Base-by-base conservation (phyloP, 2,329 filamentous ascomycete genomes). In the Dactylellina cionopaga region DNA sequence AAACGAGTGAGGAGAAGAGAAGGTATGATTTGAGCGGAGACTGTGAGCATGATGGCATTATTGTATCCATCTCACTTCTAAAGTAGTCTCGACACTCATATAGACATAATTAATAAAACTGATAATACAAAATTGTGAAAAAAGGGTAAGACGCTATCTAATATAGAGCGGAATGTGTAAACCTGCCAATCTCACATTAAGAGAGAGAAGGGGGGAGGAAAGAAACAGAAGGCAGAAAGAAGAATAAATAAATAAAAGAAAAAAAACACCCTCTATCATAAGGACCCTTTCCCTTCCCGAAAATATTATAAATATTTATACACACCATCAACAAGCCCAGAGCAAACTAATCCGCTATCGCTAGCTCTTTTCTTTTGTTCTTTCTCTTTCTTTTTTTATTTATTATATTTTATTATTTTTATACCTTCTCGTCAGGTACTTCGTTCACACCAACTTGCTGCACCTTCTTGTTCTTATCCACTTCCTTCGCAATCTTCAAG, bases 381-480 rank as follows among this genome's bases (percentile, higher is more conserved):
- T 35, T 13, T 13, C 31, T 35, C 31, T 35, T 13, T 35, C 6
- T 35, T 35, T 13, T 6, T 35, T 13, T 13, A 7, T 35, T 35
- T 35, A 35, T 35, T 35, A 35, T 35, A 35, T 35, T 7, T 13
- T 13, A 6, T 13, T 6, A 35, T 7, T 7, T 13, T 35, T 35
- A 35, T 35, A 66, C 62, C 24, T 55, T 63, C 65, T 70, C 65
- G 13, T 70, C 65, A 51, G 47, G 49, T 46, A 17, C 56, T n/a
- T 49, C 44, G 19, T 62, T 70, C 5, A 70, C 65, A 51, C 65
- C 66, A 7, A 71, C 66, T 27, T 71, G 66, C 35, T 71, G 58
- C 5, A 71, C 66, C 51, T 71, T 71, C 51, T 71, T 71, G 19
- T 71, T 64, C 58, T 71, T 71, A 15, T 71, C 66, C 66, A 44